These are phyloP conservation scores for Lachnellula cervina DNA, from an alignment of 2,329 filamentous ascomycete species.

Conservation along the genomic window DNA sequence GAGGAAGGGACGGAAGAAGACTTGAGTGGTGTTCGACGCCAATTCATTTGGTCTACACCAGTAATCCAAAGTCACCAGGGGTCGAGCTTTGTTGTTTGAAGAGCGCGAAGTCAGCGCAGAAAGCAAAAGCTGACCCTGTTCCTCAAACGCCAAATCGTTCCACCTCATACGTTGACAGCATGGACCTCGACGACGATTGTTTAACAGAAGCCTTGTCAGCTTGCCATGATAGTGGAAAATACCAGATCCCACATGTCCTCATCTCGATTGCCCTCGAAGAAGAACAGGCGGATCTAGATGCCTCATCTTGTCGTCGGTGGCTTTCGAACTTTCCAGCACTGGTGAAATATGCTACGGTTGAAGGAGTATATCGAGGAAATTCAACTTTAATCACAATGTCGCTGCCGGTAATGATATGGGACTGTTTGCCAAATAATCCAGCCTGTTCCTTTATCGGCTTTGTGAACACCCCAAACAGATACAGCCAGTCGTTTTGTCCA, in stretches of 20 bases:
- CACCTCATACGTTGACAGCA: conserved; percentile 12
- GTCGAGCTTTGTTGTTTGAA: conserved; percentile 46
- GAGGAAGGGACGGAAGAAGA: conserved; percentile 52
- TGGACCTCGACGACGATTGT: conserved; percentile 10
- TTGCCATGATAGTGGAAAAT: conserved; percentile 6
- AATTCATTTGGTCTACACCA: conserved; percentile 60
- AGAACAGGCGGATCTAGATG: conserved; percentile 12
- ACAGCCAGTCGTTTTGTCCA: conserved; percentile 1
- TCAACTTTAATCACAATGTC: conserved; percentile 15
- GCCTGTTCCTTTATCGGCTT: conserved; percentile 19
- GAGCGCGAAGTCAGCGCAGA: background rate
- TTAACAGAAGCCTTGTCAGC: conserved; percentile 4
- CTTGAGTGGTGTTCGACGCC: conserved; percentile 55
- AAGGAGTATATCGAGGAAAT: conserved; percentile 15
- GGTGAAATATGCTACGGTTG: conserved; percentile 15
- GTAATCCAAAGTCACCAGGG: conserved; percentile 53
- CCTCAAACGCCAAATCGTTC: background rate
- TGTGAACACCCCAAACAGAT: conserved; percentile 8
- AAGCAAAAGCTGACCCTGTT: background rate
- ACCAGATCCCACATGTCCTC: conserved; percentile 14
- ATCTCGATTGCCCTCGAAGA: conserved; percentile 15
- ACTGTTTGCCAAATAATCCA: conserved; percentile 13
- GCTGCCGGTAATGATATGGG: conserved; percentile 16
- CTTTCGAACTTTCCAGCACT: conserved; percentile 12
- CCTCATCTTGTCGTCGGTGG: conserved; percentile 12